These are phyloP conservation scores for Zasmidium citrigriseum DNA, from an alignment of 2,329 filamentous ascomycete genomes.

Conservation along the genomic window DNA sequence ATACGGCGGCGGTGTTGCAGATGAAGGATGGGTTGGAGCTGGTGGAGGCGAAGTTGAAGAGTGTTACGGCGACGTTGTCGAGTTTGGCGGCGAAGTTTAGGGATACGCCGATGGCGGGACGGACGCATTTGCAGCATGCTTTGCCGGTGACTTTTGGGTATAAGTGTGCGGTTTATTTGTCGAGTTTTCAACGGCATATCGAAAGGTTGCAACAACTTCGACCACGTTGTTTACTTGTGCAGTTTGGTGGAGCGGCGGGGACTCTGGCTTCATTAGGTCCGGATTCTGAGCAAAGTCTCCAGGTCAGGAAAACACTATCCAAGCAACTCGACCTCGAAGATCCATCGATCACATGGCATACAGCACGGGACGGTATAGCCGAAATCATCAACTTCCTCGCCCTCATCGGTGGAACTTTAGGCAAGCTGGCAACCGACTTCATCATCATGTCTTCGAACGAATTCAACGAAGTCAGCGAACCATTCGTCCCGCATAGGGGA, in stretches of 20 bases:
- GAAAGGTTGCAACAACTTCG: constrained; percentile 28
- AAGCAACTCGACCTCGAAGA: constrained; percentile 25
- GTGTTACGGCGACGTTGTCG: constrained; percentile 16
- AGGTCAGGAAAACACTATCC: constrained; percentile 27
- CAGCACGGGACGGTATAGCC: constrained; percentile 32
- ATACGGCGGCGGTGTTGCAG: constrained; percentile 31
- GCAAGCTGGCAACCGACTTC: constrained; percentile 33
- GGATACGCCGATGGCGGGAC: constrained; percentile 30
- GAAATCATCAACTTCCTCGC: constrained; percentile 32
- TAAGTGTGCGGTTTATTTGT: constrained; percentile 35
- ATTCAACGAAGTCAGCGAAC: constrained; percentile 32
- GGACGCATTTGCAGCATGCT: constrained; percentile 36
- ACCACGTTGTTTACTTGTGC: constrained; percentile 29
- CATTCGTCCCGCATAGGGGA: constrained; percentile 55
- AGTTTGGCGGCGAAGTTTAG: constrained; percentile 22
- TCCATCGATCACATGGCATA: constrained; percentile 36
- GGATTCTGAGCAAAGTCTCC: constrained; percentile 14
- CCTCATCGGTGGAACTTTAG: constrained; percentile 29
- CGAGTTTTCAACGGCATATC: constrained; percentile 31
- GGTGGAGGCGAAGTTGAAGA: constrained; percentile 17
- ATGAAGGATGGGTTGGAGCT: constrained; percentile 26
- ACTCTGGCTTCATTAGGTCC: constrained; percentile 30
- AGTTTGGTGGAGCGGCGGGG: constrained; percentile 36
- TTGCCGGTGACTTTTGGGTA: constrained; percentile 36
- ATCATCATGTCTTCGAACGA: constrained; percentile 36